A percentile compares a stretch with the other conserved stretches of the same genome.
These are phyloP conservation scores for Mycena haematopus DNA, from an alignment of 768 basidiomycete genomes.

Conservation along the genomic window DNA sequence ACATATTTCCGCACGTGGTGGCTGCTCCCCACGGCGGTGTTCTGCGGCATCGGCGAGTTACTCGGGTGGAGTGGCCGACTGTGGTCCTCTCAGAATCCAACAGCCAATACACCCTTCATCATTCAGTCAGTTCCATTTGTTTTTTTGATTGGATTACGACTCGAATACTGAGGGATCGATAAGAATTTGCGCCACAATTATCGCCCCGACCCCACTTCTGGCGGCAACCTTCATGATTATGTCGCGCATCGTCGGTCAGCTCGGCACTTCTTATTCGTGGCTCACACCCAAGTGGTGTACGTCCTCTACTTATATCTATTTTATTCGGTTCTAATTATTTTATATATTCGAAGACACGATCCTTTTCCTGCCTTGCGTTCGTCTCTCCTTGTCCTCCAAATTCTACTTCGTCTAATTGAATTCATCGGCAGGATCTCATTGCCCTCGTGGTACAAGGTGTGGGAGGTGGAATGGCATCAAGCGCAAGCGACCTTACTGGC, in stretches of 20 bases:
- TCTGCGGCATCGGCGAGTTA: slow-evolving; percentile 56
- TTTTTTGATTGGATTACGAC: neutral
- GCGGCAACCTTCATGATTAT: slow-evolving; percentile 64
- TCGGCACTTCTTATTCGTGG: slow-evolving; percentile 58
- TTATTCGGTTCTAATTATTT: slow-evolving; percentile 12
- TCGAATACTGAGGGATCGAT: neutral
- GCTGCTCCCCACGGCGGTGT: slow-evolving; percentile 54
- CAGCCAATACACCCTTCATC: slow-evolving; percentile 37
- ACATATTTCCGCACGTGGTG: slow-evolving; percentile 55
- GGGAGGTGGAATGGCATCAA: slow-evolving; percentile 16
- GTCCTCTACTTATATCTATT: slow-evolving; percentile 19
- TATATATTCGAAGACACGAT: slow-evolving; percentile 42
- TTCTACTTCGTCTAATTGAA: neutral
- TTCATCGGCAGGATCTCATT: slow-evolving; percentile 9
- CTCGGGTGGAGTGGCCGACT: slow-evolving; percentile 58
- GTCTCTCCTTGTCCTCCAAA: slow-evolving; percentile 4
- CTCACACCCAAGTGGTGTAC: slow-evolving; percentile 49
- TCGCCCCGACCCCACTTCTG: slow-evolving; percentile 63
- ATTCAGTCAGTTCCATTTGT: slow-evolving; percentile 43
- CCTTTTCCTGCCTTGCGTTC: slow-evolving; percentile 46
- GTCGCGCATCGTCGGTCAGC: slow-evolving; percentile 46
- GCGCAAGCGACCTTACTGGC: neutral
- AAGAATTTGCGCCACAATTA: slow-evolving; percentile 52
- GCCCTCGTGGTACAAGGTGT: slow-evolving; percentile 22
- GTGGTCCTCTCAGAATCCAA: slow-evolving; percentile 51